Percentiles rank a stretch among this genome's conserved stretches.
Conservation (phyloP, 148 eudicot genomes). For the Camellia japonica region DNA sequence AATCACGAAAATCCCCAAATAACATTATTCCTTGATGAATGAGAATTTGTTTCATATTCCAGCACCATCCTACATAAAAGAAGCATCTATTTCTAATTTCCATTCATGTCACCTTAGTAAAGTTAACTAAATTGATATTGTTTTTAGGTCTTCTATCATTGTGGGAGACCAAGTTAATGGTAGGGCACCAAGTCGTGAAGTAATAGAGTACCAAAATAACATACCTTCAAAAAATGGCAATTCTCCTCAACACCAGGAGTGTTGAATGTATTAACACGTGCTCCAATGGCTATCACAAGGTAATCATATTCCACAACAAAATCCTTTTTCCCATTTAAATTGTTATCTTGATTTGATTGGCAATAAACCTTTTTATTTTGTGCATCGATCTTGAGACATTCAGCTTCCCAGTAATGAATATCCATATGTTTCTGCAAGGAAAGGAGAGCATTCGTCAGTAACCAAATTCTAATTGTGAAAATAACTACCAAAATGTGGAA, state of each 20-base stretch:
- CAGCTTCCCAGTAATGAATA: constrained; percentile 29
- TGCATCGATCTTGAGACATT: constrained; percentile 37
- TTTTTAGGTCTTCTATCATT: background rate
- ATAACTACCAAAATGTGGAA: background rate
- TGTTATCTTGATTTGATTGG: constrained; percentile 24
- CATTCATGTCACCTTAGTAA: background rate
- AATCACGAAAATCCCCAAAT: background rate
- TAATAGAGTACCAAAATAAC: background rate
- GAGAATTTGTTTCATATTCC: too few species aligned
- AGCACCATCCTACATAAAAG: background rate
- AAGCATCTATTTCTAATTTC: background rate
- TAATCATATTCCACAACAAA: constrained; percentile 16
- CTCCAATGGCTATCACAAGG: constrained; percentile 18
- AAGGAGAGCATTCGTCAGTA: constrained; percentile 1
- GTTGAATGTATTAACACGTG: constrained; percentile 16
- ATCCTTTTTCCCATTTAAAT: constrained; percentile 10
- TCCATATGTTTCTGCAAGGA: constrained; percentile 27
- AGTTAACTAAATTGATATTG: background rate
- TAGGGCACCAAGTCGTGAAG: background rate
- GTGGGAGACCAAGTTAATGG: background rate
- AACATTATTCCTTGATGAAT: too few species aligned
- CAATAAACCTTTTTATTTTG: constrained; percentile 34
- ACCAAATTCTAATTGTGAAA: background rate
- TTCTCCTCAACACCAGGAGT: constrained; percentile 23
- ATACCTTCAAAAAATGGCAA: constrained; percentile 38